Evolutionary conservation across 192 early-diverging fungal genomes (phyloP), one percentile per base, ranked within the genome.

Genomic region (Thamnidium elegans): DNA sequence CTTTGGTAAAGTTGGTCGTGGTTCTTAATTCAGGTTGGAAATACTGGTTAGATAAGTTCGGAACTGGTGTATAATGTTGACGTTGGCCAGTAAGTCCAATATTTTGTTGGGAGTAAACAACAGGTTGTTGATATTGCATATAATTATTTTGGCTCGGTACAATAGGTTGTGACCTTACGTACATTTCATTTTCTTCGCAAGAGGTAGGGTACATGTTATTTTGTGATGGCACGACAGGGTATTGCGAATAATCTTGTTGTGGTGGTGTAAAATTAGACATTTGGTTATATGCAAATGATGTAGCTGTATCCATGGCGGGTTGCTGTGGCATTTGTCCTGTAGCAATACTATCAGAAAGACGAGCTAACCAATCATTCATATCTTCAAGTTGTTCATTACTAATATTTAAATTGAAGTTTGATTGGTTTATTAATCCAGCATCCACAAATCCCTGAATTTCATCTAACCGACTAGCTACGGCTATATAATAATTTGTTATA

Each of bases 341-440:
- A 15, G 6, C 21, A 34, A 69, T 69, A n/a, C 30, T 46, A 11
- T 61, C 50, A 4, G 51, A 53, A 5, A 72, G 58, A 45, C 66
- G 65, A 20, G 56, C 58, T 20, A 72, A 56, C 70, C 70, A 72
- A 11, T 26, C 52, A 54, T 72, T 72, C 52, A 72, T 55, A 26
- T 72, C 70, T 5, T 48, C 50, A 14, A 72, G 30, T 39, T 72
- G 64, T 42, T 66, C 70, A 46, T 50, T 66, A 31, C 20, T 61
- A 26, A 72, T 72, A 30, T 72, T 50, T 7, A 65, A 17, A 23
- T 65, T 65, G 10, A 71, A 43, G 21, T 66, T 26, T 9, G 47
- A 53, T 17, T 58, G 66, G 0, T 34, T 52, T 39, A 68, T 44
- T 4, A 51, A 10, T 4, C 46, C 64, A 26, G 50, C 19, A 44